Base-by-base conservation (phyloP, 2,329 filamentous ascomycete genomes). In the Fusarium anthophilum region DNA sequence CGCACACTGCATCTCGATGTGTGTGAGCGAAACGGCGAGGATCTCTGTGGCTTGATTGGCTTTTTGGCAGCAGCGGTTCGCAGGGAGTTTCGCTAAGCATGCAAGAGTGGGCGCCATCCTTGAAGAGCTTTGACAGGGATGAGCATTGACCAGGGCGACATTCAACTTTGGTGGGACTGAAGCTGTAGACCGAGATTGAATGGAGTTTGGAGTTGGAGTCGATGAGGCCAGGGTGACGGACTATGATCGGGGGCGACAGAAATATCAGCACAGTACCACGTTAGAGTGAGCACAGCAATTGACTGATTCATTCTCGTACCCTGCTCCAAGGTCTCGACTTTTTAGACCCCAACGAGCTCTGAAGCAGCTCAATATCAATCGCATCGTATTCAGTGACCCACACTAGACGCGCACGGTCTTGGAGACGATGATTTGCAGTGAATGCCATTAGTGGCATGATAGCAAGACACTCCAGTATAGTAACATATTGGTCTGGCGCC, bases 141-240 rank as follows among this genome's bases (percentile, higher is more conserved):
- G 63, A 66, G 39, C 53, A 69, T 35, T 47, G 63, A 55, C 32
- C 53, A 72, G 63, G 63, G 66, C 51, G 45, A 51, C 60, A 63
- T 32, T 45, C 66, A 53, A 39, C 56, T 51, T 71, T 63, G 57
- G 58, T 62, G 51, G 59, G 30, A 45, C 61, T 39, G 18, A 72
- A 63, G 69, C 69, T 63, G 56, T 55, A 72, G 72, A 69, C 72
- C 66, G 74, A 76, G 74, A 77, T 76, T 75, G 69, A 74, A 70
- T 45, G 47, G 39, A 65, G 63, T 39, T 43, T 57, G 55, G 62
- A 65, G 44, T 51, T 66, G 63, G 59, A 66, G 48, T 55, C 44
- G 32, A 38, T n/a, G 35, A 39, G 32, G 20, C 35, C 51, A 8
- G 38, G 38, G 51, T 55, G 14, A 41, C 1, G 18, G 28, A n/a